These are phyloP conservation scores for Gossypium davidsonii DNA, from an alignment of 441 rosid genomes.

Conservation along the genomic window DNA sequence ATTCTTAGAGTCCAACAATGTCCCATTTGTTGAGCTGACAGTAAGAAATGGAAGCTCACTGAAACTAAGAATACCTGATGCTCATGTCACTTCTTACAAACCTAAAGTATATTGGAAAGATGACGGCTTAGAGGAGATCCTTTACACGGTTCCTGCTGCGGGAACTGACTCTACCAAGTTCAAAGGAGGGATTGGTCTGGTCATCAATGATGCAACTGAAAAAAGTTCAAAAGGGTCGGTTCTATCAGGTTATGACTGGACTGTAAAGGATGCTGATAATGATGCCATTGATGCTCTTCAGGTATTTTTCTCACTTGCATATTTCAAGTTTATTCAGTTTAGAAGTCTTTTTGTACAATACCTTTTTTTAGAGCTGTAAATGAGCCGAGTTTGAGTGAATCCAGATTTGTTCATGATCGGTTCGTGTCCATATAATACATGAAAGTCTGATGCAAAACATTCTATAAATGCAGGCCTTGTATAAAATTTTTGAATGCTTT, in stretches of 20 bases:
- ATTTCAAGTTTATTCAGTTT: background rate
- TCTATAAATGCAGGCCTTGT: background rate
- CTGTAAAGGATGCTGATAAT: slow-evolving; percentile 69
- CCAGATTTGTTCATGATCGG: background rate
- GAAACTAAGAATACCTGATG: slow-evolving; percentile 55
- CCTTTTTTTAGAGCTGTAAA: background rate
- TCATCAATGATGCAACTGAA: slow-evolving; percentile 54
- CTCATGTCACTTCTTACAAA: slow-evolving; percentile 74
- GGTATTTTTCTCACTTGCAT: slow-evolving; percentile 32
- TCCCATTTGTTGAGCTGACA: slow-evolving; percentile 57
- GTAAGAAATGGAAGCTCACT: slow-evolving; percentile 86
- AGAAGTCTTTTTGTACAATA: background rate
- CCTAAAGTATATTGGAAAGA: slow-evolving; percentile 87
- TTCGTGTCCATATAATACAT: background rate
- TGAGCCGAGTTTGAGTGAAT: background rate
- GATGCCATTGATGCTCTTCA: slow-evolving; percentile 93
- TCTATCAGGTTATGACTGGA: slow-evolving; percentile 52
- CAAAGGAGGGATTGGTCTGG: slow-evolving; percentile 75
- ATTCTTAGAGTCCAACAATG: slow-evolving; percentile 51
- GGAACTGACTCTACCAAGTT: slow-evolving; percentile 25
- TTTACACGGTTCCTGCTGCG: slow-evolving; percentile 49
- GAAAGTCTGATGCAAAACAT: background rate
- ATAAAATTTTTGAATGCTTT: slow-evolving; percentile 3
- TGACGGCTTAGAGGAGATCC: slow-evolving; percentile 76
- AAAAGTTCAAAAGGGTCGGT: slow-evolving; percentile 45